Conservation (phyloP, 2,329 filamentous ascomycete genomes). For the Apiospora malaysiana region DNA sequence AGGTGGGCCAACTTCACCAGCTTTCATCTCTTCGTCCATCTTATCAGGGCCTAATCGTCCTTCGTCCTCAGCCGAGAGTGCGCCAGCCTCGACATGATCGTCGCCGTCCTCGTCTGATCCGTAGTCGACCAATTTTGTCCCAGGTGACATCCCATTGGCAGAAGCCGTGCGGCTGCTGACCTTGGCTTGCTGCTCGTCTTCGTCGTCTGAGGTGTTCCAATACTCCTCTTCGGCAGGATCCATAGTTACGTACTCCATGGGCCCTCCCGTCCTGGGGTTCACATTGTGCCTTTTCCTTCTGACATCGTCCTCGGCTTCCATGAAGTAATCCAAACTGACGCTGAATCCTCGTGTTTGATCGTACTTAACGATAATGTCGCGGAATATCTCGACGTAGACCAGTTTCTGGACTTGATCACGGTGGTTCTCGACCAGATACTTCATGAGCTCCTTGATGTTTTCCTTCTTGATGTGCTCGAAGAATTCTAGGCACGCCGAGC, state of each 20-base stretch:
- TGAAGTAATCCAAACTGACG: constrained; percentile 71
- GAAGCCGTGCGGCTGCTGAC: constrained; percentile 41
- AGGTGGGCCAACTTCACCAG: constrained; percentile 57
- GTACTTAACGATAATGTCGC: constrained; percentile 74
- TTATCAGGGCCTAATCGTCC: constrained; percentile 31
- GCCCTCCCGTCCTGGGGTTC: constrained; percentile 61
- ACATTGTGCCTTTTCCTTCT: constrained; percentile 46
- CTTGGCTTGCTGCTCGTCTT: constrained; percentile 65
- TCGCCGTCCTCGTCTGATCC: constrained; percentile 85
- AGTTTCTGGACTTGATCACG: constrained; percentile 77
- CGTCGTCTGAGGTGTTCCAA: constrained; percentile 88
- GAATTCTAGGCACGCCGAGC: constrained; percentile 91
- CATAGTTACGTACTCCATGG: constrained; percentile 73
- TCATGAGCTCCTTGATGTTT: constrained; percentile 79
- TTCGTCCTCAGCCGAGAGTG: constrained; percentile 38
- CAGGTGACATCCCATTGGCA: constrained; percentile 68
- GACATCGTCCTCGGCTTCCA: constrained; percentile 70
- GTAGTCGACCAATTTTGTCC: constrained; percentile 84
- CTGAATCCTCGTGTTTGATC: constrained; percentile 78
- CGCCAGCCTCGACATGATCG: constrained; percentile 63
- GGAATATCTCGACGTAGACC: constrained; percentile 86
- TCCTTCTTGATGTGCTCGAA: constrained; percentile 91
- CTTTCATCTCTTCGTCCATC: constrained; percentile 40
- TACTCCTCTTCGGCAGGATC: constrained; percentile 91
- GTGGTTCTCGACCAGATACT: constrained; percentile 84